Percentiles rank a stretch among this genome's conserved stretches.
Evolutionary conservation across 2,329 filamentous ascomycete species (phyloP).

Genomic region (Ascochyta rabiei): DNA sequence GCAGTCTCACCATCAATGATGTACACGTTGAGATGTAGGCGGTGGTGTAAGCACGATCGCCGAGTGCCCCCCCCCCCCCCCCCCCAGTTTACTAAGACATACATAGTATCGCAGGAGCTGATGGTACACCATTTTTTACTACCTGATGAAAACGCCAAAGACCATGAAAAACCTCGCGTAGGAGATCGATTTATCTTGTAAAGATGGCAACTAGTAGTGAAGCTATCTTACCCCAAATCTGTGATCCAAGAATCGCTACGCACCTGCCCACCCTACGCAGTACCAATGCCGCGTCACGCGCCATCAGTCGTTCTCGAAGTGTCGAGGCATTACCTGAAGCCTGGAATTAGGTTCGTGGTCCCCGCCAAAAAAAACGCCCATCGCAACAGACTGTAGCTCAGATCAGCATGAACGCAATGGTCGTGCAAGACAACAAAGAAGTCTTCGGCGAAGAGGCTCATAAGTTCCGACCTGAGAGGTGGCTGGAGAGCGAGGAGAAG

Average conservation of each 20-base stretch:
- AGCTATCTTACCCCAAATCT: slow-evolving; percentile 75
- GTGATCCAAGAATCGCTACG: slow-evolving; percentile 79
- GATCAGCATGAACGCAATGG: slow-evolving; percentile 39
- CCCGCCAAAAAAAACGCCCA: background rate
- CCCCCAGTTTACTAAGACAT: background rate
- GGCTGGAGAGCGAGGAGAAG: slow-evolving; percentile 44
- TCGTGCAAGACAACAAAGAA: slow-evolving; percentile 48
- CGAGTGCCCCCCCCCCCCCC: accelerated
- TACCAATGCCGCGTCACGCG: slow-evolving; percentile 74
- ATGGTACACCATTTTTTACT: slow-evolving; percentile 51
- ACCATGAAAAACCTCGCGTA: slow-evolving; percentile 15
- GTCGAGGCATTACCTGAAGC: background rate
- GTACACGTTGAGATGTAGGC: slow-evolving; percentile 36
- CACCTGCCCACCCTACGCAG: slow-evolving; percentile 72
- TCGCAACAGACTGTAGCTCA: background rate
- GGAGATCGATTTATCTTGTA: slow-evolving; percentile 26
- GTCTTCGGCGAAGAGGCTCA: slow-evolving; percentile 51
- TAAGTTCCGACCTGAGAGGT: slow-evolving; percentile 53
- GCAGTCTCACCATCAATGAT: slow-evolving; percentile 38
- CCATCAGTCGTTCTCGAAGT: slow-evolving; percentile 68
- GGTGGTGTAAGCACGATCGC: slow-evolving; percentile 33
- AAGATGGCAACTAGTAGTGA: slow-evolving; percentile 51
- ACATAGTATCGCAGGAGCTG: slow-evolving; percentile 41
- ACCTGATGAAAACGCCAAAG: slow-evolving; percentile 44
- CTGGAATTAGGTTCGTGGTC: background rate